Percentiles rank a stretch among this genome's conserved stretches.
Conservation (phyloP, 2,329 filamentous ascomycete species). For the Pseudovirgaria hyperparasitica region DNA sequence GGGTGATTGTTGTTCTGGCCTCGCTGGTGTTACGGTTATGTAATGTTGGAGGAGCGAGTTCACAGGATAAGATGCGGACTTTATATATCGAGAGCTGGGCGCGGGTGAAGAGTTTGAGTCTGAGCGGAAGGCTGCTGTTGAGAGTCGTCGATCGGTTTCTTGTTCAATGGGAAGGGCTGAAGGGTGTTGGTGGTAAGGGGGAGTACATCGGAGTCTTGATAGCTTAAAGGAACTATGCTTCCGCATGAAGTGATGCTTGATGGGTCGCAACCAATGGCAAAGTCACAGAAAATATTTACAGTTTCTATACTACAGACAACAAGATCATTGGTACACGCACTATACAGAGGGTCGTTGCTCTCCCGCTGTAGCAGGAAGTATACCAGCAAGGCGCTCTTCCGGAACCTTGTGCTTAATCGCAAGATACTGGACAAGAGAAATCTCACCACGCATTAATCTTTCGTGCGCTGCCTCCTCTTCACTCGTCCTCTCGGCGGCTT, state of each 20-base stretch:
- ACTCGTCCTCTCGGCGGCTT: slow-evolving; percentile 4
- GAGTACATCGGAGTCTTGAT: slow-evolving; percentile 33
- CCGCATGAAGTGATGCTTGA: too few species aligned
- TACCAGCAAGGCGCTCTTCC: too few species aligned
- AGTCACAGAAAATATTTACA: too few species aligned
- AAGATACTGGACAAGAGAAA: too few species aligned
- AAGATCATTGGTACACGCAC: too few species aligned
- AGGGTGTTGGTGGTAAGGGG: slow-evolving; percentile 26
- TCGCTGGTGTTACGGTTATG: slow-evolving; percentile 43
- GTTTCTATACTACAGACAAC: too few species aligned
- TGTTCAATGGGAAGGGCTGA: slow-evolving; percentile 66
- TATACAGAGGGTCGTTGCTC: too few species aligned
- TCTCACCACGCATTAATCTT: too few species aligned
- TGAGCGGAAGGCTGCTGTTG: slow-evolving; percentile 69
- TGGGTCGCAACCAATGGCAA: too few species aligned
- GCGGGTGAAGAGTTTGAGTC: slow-evolving; percentile 65
- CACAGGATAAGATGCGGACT: slow-evolving; percentile 48
- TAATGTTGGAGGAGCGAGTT: slow-evolving; percentile 22
- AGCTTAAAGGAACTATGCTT: too few species aligned
- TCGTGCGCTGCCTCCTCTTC: slow-evolving; percentile 6
- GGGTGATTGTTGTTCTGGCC: slow-evolving; percentile 59
- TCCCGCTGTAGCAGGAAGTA: too few species aligned
- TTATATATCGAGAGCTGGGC: slow-evolving; percentile 93
- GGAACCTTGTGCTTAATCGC: too few species aligned
- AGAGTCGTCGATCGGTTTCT: slow-evolving; percentile 63